Evolutionary conservation across 2,329 filamentous ascomycete species (phyloP), one percentile per base, ranked within the genome.

Genomic region (Claviceps africana): DNA sequence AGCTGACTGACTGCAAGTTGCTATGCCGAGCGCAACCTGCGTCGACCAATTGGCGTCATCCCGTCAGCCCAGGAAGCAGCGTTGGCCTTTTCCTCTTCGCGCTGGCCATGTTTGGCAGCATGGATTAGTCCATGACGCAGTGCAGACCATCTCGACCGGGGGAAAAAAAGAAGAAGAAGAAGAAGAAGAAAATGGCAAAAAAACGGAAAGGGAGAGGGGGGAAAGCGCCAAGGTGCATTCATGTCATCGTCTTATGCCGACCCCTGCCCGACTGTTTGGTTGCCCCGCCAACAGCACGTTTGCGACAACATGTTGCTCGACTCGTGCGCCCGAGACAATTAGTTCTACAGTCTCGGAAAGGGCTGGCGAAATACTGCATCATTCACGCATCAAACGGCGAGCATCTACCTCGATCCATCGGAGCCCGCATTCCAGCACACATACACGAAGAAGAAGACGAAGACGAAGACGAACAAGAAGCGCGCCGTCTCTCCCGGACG

Each of bases 341-440:
- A 6, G 43, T 17, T 43, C 11, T 17, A 33, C 48, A 44, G 22
- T n/a, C 43, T 47, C 33, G 5, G 21, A 28, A n/a, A n/a, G 17
- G 25, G n/a, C 5, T 33, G 40, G 11, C n/a, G 11, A 43, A 42
- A 3, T 51, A 25, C 25, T 5, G 25, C 25, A 25, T 25, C 25
- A 25, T 25, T 25, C 25, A 25, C 25, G 25, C 25, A 25, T 25
- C 25, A 25, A 3, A 25, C 25, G 25, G 25, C 25, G 25, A 25
- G 25, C 25, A 25, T 25, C 25, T 25, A 25, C 25, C 3, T 25
- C 25, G 3, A 25, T 3, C 25, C 25, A 25, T 25, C 8, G 4
- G 31, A 17, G 35, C 35, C 30, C 52, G 54, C 51, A 48, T 43
- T 56, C 54, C 56, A 54, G 51, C 50, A 43, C 39, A 33, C 42